Percentiles rank a stretch among this genome's conserved stretches.
Conservation (phyloP, 441 rosid species). For the Populus hybrid region DNA sequence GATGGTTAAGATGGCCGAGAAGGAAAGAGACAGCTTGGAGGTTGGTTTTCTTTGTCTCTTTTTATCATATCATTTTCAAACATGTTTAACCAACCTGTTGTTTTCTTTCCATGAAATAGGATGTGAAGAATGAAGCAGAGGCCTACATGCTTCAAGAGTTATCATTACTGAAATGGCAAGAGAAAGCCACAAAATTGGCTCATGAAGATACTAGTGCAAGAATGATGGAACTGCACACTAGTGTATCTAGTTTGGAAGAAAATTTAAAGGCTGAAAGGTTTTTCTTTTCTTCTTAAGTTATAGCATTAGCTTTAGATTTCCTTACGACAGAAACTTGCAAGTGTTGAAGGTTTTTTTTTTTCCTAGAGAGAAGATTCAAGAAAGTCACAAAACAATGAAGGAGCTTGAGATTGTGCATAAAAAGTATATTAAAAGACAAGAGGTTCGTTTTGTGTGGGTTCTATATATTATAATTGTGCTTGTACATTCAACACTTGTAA, state of each 20-base stretch:
- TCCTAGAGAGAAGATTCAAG: slow-evolving; percentile 65
- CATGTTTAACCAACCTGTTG: slow-evolving; percentile 17
- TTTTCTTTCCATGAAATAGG: slow-evolving; percentile 45
- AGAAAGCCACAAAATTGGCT: slow-evolving; percentile 81
- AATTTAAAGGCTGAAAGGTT: slow-evolving; percentile 70
- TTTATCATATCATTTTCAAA: not conserved
- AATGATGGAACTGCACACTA: slow-evolving; percentile 54
- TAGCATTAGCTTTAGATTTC: slow-evolving; percentile 9
- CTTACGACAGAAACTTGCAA: not conserved
- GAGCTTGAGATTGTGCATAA: slow-evolving; percentile 75
- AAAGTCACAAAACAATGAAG: slow-evolving; percentile 57
- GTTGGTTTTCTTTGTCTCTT: slow-evolving; percentile 35
- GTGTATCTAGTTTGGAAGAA: slow-evolving; percentile 62
- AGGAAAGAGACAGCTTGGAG: slow-evolving; percentile 95
- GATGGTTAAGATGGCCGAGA: slow-evolving; percentile 96
- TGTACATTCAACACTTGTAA: not conserved
- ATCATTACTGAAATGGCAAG: slow-evolving; percentile 87
- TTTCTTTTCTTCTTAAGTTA: slow-evolving; percentile 9
- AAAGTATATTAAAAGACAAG: slow-evolving; percentile 67
- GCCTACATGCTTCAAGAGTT: slow-evolving; percentile 90
- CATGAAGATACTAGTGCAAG: slow-evolving; percentile 58
- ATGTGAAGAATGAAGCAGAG: slow-evolving; percentile 93
- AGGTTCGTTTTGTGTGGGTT: slow-evolving; percentile 50
- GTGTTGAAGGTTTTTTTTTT: not conserved
- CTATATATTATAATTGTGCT: slow-evolving; percentile 12